Evolutionary conservation across 106 monocot species (phyloP), one percentile per base, ranked within the genome.

Genomic region (Acorus gramineus): DNA sequence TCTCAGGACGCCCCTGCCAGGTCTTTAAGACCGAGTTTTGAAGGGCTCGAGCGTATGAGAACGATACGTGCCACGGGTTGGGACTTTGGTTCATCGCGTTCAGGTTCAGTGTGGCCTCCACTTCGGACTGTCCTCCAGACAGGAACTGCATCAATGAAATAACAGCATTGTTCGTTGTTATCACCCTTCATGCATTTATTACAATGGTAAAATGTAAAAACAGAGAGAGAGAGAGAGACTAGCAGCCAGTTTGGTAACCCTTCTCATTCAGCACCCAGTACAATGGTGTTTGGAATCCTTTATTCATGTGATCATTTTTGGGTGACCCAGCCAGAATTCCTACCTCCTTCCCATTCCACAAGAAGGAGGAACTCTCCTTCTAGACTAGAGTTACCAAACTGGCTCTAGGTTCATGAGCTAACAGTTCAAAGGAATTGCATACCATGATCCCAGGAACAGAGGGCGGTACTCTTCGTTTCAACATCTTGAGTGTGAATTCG

Each of bases 401-500:
- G 28, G 28, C 28, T 28, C 28, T 28, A 28, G 28, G 28, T 28
- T 28, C 28, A 28, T 28, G 28, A 28, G 28, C 28, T 28, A 28
- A 28, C 1, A 8, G 46, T 48, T 49, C 13, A 47, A 4, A 44
- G 6, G 47, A 54, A 57, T 28, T 28, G 28, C 1, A 28, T 94
- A 86, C 93, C 93, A 94, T 94, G 77, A 94, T 94, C 62, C 93
- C 93, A 65, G 93, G 93, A 57, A 94, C 93, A 28, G 93, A 81
- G 68, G 93, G 89, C 49, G 93, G 89, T 1, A 94, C 89, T 63
- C 86, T 89, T 66, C 89, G 83, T 3, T 73, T 84, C 42, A 94
- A 72, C 81, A 89, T 75, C 9, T 60, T 86, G 46, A 89, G 79
- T 1, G 93, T 94, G 61, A 70, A 79, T 49, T 86, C 61, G 3